These are phyloP conservation scores for Keithomyces neogunnii DNA, from an alignment of 2,329 filamentous ascomycete species.

Conservation along the genomic window DNA sequence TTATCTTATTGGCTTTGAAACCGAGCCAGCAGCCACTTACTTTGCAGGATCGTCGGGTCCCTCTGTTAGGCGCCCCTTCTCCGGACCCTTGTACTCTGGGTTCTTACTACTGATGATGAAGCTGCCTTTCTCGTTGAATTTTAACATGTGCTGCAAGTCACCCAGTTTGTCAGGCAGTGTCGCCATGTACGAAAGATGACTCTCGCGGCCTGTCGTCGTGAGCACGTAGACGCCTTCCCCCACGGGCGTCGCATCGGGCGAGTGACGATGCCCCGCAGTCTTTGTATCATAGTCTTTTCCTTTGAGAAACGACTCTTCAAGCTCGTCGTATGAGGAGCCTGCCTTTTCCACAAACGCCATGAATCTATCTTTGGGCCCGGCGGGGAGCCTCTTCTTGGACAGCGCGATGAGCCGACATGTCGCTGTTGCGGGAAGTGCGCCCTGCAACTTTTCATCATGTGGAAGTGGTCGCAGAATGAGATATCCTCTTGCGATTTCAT, in stretches of 20 bases:
- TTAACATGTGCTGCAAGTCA: constrained; percentile 67
- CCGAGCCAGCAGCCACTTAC: constrained; percentile 30
- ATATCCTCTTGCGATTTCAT: constrained; percentile 70
- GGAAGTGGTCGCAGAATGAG: constrained; percentile 70
- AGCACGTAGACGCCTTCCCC: constrained; percentile 83
- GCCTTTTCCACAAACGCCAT: constrained; percentile 79
- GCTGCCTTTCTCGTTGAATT: constrained; percentile 43
- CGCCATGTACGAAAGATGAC: constrained; percentile 71
- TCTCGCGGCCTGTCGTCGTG: constrained; percentile 60
- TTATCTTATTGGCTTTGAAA: not conserved
- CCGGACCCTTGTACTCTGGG: constrained; percentile 59
- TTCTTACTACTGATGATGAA: constrained; percentile 78
- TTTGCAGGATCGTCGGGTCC: constrained; percentile 62
- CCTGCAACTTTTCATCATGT: constrained; percentile 51
- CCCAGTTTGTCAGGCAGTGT: constrained; percentile 64
- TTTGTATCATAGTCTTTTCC: constrained; percentile 66
- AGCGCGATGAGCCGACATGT: constrained; percentile 68
- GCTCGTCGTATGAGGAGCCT: constrained; percentile 52
- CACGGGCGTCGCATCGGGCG: constrained; percentile 63
- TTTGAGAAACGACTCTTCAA: constrained; percentile 65
- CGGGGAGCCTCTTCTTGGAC: constrained; percentile 77
- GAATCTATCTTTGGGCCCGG: constrained; percentile 59
- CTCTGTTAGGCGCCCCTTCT: constrained; percentile 53
- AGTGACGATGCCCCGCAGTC: constrained; percentile 60
- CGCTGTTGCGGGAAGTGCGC: constrained; percentile 37